Evolutionary conservation across 106 monocot species (phyloP).

Genomic region (Cymbidium sinense): DNA sequence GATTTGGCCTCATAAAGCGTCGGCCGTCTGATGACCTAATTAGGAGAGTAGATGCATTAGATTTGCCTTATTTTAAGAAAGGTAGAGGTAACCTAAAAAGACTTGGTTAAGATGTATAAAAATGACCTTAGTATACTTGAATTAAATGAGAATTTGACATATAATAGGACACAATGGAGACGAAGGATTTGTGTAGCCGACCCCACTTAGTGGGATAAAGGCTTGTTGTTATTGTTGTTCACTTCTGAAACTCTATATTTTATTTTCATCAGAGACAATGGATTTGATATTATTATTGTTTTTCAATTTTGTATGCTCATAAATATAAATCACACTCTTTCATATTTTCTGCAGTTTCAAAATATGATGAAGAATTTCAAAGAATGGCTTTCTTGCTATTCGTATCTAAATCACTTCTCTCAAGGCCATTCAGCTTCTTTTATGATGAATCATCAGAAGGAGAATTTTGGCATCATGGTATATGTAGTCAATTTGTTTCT

Average conservation of each 20-base stretch:
- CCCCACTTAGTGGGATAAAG: no score
- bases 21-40: no score
- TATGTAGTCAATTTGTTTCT: neutral
- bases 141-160: no score
- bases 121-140: no score
- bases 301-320: neutral
- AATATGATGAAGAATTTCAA: constrained; percentile 56
- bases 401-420: constrained; percentile 57
- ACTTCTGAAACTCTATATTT: neutral
- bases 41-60: no score
- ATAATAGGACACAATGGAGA: no score
- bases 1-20: no score
- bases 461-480: constrained; percentile 31
- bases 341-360: neutral
- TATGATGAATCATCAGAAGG: constrained; percentile 33
- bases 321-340: neutral
- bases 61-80: no score
- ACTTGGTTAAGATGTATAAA: no score
- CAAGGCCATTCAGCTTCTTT: constrained; percentile 67
- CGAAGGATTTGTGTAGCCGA: no score
- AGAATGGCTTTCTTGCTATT: constrained; percentile 62
- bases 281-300: neutral
- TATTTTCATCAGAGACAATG: neutral
- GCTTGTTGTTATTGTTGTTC: no score
- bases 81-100: no score